Evolutionary conservation across 164 flowering plant genomes (phyloP).

Genomic region (Houttuynia cordata): DNA sequence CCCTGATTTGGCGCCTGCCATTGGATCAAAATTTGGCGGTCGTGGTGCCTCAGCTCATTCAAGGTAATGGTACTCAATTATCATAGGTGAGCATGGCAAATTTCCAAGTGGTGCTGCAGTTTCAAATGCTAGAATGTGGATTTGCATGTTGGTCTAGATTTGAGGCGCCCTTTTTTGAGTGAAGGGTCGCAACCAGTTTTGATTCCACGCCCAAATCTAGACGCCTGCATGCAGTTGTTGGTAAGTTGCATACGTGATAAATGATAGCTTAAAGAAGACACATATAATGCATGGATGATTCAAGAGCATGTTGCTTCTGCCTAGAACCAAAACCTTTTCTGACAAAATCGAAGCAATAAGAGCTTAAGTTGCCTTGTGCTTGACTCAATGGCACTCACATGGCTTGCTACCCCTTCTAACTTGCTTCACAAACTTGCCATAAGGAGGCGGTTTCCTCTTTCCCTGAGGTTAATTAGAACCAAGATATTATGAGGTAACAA

Average conservation of each 20-base stretch:
- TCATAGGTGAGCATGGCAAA: too few species aligned
- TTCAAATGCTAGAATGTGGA: neutral
- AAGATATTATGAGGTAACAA: too few species aligned
- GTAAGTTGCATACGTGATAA: conserved; percentile 1
- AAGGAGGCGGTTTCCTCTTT: neutral
- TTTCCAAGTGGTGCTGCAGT: too few species aligned
- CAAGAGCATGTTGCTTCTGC: neutral
- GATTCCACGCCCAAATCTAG: too few species aligned
- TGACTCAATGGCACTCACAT: neutral
- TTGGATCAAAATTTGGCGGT: too few species aligned
- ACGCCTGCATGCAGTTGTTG: neutral
- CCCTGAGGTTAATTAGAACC: too few species aligned
- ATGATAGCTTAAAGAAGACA: conserved; percentile 1
- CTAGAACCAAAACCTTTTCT: neutral
- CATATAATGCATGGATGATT: conserved; percentile 1
- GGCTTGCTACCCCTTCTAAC: neutral
- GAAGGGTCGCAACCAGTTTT: too few species aligned
- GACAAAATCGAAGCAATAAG: neutral
- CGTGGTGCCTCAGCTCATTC: too few species aligned
- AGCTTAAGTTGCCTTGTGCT: neutral
- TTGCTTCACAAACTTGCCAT: neutral
- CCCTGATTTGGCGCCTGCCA: too few species aligned
- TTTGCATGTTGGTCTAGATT: neutral
- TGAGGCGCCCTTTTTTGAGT: too few species aligned
- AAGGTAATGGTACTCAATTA: too few species aligned